Base-by-base conservation (phyloP, 305 asterid species). In the Caryopteris hybrid region DNA sequence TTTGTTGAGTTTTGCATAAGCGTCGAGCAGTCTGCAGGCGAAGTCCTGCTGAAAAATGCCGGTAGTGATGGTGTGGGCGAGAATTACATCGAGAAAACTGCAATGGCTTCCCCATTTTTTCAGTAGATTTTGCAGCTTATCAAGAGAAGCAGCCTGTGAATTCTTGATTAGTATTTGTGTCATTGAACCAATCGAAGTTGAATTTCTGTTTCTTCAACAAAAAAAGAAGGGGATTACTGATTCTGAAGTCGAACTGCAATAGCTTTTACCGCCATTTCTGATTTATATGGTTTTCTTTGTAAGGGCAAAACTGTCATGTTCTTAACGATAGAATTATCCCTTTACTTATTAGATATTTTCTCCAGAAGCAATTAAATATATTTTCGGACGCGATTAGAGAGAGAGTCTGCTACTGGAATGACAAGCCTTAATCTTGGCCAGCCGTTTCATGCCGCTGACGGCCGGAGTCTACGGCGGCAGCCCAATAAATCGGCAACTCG, bases 1-100 rank as follows among this genome's bases (percentile, higher is more conserved):
- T 74, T 80, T 79, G 69, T 60, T 68, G 63, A 85, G 81, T 55
- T 79, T 86, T 1, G 78, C 61, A 23, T 81, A 87, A 34, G 70
- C 48, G n/a, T 79, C 76, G 43, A 89, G 84, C 2, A 89, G 22
- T 74, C 83, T 73, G 75, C 91, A 82, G 29, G 86, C 76, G 45
- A 81, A 68, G 17, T 68, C 68, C 50, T 79, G 84, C 33, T 76
- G 75, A 43, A 82, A 83, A 64, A 76, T 33, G 58, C 86, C 88
- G 13, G 62, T 68, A 8, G 74, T 64, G 52, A 78, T 74, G 62
- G 81, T 68, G 46, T 64, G 79, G 48, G 84, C 78, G 20, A 83
- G 90, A 20, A 87, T 83, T 79, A 84, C 81, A 50, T 80, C 74
- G 61, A 87, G 74, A 12, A 78, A 42, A 42, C 61, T 72, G 74